Percentiles rank a stretch among this genome's conserved stretches.
These are phyloP conservation scores for Cercospora janseana DNA, from an alignment of 2,329 filamentous ascomycete genomes.

Conservation along the genomic window DNA sequence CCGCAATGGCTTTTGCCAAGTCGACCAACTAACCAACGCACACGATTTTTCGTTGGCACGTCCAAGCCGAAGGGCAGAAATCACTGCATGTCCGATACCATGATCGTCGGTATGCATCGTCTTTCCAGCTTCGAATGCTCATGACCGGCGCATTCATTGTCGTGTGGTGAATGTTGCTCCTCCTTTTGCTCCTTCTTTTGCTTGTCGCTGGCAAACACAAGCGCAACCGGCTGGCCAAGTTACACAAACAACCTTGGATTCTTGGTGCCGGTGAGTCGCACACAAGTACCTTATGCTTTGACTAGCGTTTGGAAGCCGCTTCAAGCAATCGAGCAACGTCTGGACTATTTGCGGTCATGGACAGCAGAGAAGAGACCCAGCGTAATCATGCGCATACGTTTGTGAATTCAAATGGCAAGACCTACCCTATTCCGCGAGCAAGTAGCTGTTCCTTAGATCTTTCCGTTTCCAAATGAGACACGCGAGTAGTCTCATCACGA, in stretches of 20 bases:
- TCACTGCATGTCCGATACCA: too few species aligned
- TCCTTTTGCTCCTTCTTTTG: neutral
- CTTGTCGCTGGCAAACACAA: constrained; percentile 1
- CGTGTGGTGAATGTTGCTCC: too few species aligned
- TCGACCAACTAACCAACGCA: too few species aligned
- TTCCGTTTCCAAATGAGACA: too few species aligned
- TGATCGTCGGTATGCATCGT: too few species aligned
- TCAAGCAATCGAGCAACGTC: neutral
- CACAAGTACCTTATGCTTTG: constrained; percentile 3
- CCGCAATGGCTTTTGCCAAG: too few species aligned
- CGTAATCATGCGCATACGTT: neutral
- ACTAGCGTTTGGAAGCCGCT: neutral
- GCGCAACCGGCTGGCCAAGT: neutral
- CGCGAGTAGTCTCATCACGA: neutral
- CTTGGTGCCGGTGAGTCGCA: constrained; percentile 12
- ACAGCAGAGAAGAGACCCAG: neutral
- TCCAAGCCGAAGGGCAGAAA: too few species aligned
- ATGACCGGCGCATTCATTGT: too few species aligned
- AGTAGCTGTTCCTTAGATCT: constrained; percentile 3
- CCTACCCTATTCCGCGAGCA: neutral
- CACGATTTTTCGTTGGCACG: too few species aligned
- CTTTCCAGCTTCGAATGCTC: too few species aligned
- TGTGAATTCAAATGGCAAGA: constrained; percentile 11
- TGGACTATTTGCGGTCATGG: neutral
- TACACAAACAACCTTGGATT: constrained; percentile 13